Evolutionary conservation across 257 asterid genomes (phyloP).

Genomic region (Eustoma russellianum): DNA sequence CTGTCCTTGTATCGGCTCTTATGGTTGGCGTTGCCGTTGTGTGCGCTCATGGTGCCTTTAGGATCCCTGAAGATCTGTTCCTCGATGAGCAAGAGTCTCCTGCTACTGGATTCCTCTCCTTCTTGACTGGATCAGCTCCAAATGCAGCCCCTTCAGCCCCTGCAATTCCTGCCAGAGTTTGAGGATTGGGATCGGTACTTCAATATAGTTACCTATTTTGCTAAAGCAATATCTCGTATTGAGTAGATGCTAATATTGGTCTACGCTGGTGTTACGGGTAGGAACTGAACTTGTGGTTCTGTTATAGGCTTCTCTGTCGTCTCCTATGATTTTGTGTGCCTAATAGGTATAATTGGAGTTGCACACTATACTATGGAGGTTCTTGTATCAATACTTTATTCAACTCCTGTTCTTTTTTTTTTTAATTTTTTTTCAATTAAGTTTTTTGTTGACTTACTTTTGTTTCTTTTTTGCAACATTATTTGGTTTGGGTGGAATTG

Average conservation of each 20-base stretch:
- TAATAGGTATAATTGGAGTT: conserved; percentile 6
- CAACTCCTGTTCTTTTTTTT: no score
- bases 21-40: conserved; percentile 66
- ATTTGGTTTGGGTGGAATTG: no score
- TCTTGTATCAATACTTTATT: no score
- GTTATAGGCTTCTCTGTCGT: no score
- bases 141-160: conserved; percentile 19
- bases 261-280: no score
- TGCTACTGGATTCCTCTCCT: conserved; percentile 62
- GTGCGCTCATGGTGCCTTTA: conserved; percentile 67
- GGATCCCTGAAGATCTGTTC: conserved; percentile 84
- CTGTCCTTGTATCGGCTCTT: conserved; percentile 73
- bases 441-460: no score
- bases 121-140: conserved; percentile 35
- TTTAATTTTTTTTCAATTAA: no score
- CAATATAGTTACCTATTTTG: neutral
- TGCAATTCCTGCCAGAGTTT: conserved; percentile 42
- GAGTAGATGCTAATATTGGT: conserved; percentile 3
- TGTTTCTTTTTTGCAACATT: no score
- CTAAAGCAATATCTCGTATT: neutral
- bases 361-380: no score
- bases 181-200: conserved; percentile 15
- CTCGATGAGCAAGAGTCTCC: conserved; percentile 78
- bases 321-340: neutral
- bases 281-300: no score